Evolutionary conservation across 2,329 filamentous ascomycete species (phyloP).

Genomic region (Curvularia verruculosa): DNA sequence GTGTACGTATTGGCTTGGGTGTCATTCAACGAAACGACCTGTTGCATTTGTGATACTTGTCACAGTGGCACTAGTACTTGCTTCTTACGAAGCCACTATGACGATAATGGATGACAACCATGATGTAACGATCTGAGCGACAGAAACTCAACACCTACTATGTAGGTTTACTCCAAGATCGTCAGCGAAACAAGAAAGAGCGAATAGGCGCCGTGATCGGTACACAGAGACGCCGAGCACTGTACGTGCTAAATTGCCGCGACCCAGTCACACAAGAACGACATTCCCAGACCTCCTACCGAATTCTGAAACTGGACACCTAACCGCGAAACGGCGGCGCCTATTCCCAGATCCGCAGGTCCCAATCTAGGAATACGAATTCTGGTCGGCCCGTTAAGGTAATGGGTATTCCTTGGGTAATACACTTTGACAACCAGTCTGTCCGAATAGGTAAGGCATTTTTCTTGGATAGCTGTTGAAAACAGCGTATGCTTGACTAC

Average conservation of each 20-base stretch:
- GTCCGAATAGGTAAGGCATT: background rate
- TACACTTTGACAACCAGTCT: background rate
- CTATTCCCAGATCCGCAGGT: background rate
- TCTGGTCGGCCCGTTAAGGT: background rate
- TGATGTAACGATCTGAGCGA: background rate
- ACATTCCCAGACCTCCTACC: background rate
- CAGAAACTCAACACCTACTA: too few species aligned
- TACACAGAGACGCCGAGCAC: background rate
- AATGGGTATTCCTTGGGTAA: background rate
- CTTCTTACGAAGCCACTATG: background rate
- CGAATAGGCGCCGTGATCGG: background rate
- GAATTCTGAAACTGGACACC: background rate
- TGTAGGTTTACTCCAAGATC: background rate
- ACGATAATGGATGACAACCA: background rate
- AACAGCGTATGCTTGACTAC: background rate
- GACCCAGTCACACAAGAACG: background rate
- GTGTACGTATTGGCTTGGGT: background rate
- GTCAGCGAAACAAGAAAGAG: slow-evolving; percentile 3
- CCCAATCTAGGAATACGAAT: background rate
- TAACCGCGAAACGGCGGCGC: background rate
- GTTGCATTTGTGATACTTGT: background rate
- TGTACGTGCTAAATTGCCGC: background rate
- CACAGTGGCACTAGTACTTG: background rate
- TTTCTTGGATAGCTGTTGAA: too few species aligned
- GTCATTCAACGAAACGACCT: background rate